phyloP scores from a whole-genome alignment of 179 eudicot species.

The Silene coronaria region DNA sequence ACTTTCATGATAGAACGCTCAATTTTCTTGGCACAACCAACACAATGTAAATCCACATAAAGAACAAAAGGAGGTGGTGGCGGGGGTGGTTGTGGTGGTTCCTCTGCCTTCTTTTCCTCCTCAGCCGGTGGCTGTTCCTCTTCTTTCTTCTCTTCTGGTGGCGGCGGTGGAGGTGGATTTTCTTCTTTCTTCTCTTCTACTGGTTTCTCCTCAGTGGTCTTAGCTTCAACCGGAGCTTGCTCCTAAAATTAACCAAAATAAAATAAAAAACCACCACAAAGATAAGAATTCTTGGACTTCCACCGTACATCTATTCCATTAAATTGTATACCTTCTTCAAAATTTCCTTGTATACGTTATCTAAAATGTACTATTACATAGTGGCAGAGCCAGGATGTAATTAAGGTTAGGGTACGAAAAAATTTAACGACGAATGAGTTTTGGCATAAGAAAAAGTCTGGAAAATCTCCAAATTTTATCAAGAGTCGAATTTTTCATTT shows the following conservation, averaged over 20 bases:
- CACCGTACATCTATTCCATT: neutral
- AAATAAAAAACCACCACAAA: neutral
- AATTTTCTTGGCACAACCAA: conserved; percentile 93
- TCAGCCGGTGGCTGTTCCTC: conserved; percentile 34
- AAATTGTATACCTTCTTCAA: neutral
- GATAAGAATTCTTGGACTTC: conserved; percentile 14
- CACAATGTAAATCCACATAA: conserved; percentile 82
- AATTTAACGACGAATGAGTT: no score
- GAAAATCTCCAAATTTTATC: no score
- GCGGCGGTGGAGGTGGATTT: conserved; percentile 19
- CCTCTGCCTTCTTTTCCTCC: conserved; percentile 42
- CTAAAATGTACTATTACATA: no score
- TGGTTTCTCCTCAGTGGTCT: conserved; percentile 32
- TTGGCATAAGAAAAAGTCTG: no score
- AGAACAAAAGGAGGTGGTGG: conserved; percentile 70
- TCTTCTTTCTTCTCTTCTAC: conserved; percentile 29
- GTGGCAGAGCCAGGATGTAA: no score
- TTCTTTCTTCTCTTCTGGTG: conserved; percentile 16
- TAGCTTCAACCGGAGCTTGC: conserved; percentile 33
- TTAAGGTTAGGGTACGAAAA: no score
- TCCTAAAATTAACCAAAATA: conserved; percentile 23
- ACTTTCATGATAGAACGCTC: conserved; percentile 63
- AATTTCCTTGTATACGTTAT: no score
- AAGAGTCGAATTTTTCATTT: no score
- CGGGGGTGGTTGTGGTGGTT: conserved; percentile 33